phyloP scores from a whole-genome alignment of 1,284 basidiomycete species.

The Blastosporella zonata region DNA sequence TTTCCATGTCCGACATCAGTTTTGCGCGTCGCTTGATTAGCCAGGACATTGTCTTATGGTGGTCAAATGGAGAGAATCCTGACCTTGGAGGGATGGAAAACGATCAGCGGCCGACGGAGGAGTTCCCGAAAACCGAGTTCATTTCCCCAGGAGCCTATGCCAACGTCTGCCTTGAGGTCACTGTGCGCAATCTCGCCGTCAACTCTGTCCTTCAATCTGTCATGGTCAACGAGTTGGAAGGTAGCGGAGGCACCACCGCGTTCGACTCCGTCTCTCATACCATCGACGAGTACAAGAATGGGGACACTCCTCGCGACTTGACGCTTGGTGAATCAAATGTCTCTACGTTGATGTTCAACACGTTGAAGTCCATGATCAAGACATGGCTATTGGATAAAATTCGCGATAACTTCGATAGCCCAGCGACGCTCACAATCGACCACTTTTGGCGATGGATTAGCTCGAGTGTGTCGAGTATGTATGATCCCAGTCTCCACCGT shows the following conservation, averaged over 20 bases:
- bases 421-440: constrained; percentile 70
- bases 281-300: constrained; percentile 86
- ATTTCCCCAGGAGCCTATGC: constrained; percentile 84
- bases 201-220: constrained; percentile 94
- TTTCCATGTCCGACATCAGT: constrained; percentile 87
- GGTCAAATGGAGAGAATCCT: constrained; percentile 88
- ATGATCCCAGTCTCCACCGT: constrained; percentile 90
- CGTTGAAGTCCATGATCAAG: constrained; percentile 89
- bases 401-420: constrained; percentile 57
- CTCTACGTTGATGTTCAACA: constrained; percentile 86
- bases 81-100: constrained; percentile 94
- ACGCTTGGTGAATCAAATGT: constrained; percentile 90
- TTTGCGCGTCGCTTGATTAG: constrained; percentile 85
- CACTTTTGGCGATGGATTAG: constrained; percentile 99
- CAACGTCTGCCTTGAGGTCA: constrained; percentile 91
- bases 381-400: constrained; percentile 91
- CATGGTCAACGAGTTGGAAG: constrained; percentile 95
- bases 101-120: constrained; percentile 77
- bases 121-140: constrained; percentile 86
- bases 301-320: constrained; percentile 73
- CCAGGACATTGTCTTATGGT: constrained; percentile 95
- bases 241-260: constrained; percentile 86
- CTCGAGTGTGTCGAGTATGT: constrained; percentile 82
- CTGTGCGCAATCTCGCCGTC: constrained; percentile 89
- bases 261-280: constrained; percentile 93